Evolutionary conservation across 768 basidiomycete genomes (phyloP).

Genomic region (Psilocybe cyanescens): DNA sequence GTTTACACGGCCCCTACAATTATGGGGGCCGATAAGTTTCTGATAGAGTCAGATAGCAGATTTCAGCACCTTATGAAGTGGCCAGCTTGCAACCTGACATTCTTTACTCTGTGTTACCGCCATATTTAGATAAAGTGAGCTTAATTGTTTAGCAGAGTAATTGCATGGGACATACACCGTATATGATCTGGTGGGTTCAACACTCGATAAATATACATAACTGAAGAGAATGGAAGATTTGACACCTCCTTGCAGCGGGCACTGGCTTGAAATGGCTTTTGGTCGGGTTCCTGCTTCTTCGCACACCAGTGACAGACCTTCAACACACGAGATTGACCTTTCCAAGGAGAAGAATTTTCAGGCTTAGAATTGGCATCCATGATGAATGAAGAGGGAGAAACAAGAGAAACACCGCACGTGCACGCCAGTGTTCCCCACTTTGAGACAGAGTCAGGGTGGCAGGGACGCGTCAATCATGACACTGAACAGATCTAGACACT

Average conservation of each 20-base stretch:
- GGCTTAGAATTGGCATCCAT: neutral
- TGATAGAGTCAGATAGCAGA: conserved; percentile 6
- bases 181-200: conserved; percentile 23
- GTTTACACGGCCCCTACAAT: conserved; percentile 25
- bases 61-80: conserved; percentile 24
- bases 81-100: conserved; percentile 31
- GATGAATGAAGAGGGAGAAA: neutral
- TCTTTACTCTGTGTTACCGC: conserved; percentile 24
- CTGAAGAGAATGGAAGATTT: neutral
- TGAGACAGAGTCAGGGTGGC: too few species aligned
- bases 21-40: conserved; percentile 9
- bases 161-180: conserved; percentile 21
- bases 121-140: conserved; percentile 14
- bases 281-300: conserved; percentile 27
- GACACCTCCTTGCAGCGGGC: conserved; percentile 31
- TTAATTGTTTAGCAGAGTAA: conserved; percentile 6
- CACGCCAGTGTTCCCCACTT: too few species aligned
- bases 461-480: neutral
- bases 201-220: neutral
- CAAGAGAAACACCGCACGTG: neutral
- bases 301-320: conserved; percentile 33
- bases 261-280: conserved; percentile 29
- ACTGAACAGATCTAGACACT: neutral
- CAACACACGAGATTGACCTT: conserved; percentile 30
- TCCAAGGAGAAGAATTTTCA: conserved; percentile 21